Conservation (phyloP, 106 monocot species). For the Acorus calamus region DNA sequence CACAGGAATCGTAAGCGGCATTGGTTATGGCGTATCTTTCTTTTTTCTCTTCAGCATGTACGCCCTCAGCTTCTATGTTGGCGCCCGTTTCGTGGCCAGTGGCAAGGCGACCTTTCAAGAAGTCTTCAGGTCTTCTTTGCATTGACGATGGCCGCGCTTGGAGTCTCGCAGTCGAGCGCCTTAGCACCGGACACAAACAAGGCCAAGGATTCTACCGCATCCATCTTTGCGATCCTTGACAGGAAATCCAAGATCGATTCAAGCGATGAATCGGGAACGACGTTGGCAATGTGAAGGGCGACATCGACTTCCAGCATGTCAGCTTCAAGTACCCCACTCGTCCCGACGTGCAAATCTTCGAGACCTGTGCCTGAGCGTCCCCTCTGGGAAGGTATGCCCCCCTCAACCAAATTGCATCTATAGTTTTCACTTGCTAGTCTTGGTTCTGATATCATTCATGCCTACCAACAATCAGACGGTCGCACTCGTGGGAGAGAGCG, state of each 20-base stretch:
- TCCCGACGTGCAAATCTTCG: slow-evolving; percentile 50
- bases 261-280: slow-evolving; percentile 28
- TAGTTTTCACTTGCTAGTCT: too few species aligned
- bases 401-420: not conserved
- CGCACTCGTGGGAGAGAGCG: slow-evolving; percentile 85
- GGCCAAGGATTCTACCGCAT: slow-evolving; percentile 48
- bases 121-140: slow-evolving; percentile 71
- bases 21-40: slow-evolving; percentile 46
- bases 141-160: slow-evolving; percentile 37
- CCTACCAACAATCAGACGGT: slow-evolving; percentile 30
- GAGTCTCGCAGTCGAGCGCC: slow-evolving; percentile 61
- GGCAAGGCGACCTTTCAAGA: slow-evolving; percentile 30
- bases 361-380: slow-evolving; percentile 51
- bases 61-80: slow-evolving; percentile 51
- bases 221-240: slow-evolving; percentile 62
- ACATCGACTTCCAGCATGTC: slow-evolving; percentile 56
- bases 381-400: slow-evolving; percentile 55
- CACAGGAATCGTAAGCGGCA: slow-evolving; percentile 31
- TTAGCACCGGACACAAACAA: slow-evolving; percentile 41
- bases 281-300: slow-evolving; percentile 28
- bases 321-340: slow-evolving; percentile 65
- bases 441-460: not conserved
- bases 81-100: slow-evolving; percentile 35
- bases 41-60: slow-evolving; percentile 32
- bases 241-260: slow-evolving; percentile 65